Evolutionary conservation across 1,284 basidiomycete species (phyloP).

Genomic region (Austroboletus olivaceoglutinosus): DNA sequence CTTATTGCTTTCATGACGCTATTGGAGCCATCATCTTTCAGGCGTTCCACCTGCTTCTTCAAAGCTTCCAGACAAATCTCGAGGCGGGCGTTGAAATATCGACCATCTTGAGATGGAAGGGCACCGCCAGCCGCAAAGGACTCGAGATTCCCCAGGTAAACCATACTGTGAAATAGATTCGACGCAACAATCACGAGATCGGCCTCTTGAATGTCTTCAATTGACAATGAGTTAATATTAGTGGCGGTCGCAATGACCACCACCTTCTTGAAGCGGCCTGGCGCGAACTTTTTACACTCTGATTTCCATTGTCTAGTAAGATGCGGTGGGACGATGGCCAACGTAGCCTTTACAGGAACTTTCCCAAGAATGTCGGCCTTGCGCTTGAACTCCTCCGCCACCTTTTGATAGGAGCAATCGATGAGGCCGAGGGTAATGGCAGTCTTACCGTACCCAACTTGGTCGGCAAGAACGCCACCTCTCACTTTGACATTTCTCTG

Average conservation of each 20-base stretch:
- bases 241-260: slow-evolving; percentile 70
- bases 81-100: slow-evolving; percentile 85
- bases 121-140: slow-evolving; percentile 64
- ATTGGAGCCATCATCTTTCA: slow-evolving; percentile 60
- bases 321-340: slow-evolving; percentile 88
- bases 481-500: slow-evolving; percentile 73
- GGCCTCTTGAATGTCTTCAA: slow-evolving; percentile 75
- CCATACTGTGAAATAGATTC: slow-evolving; percentile 75
- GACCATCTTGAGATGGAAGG: slow-evolving; percentile 69
- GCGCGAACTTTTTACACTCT: slow-evolving; percentile 82
- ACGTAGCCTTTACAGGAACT: slow-evolving; percentile 73
- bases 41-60: slow-evolving; percentile 61
- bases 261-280: slow-evolving; percentile 59
- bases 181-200: slow-evolving; percentile 89
- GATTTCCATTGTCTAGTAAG: slow-evolving; percentile 87
- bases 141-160: slow-evolving; percentile 76
- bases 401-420: slow-evolving; percentile 60
- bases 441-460: slow-evolving; percentile 96
- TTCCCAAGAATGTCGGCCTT: slow-evolving; percentile 60
- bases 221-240: slow-evolving; percentile 73
- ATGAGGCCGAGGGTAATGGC: slow-evolving; percentile 91
- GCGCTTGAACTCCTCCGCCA: slow-evolving; percentile 57
- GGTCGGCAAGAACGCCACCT: slow-evolving; percentile 92
- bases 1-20: slow-evolving; percentile 63
- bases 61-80: slow-evolving; percentile 61